A percentile compares a stretch with the other conserved stretches of the same genome.
Evolutionary conservation across 208 protist genomes (phyloP).

Genomic region (Angomonas deanei): DNA sequence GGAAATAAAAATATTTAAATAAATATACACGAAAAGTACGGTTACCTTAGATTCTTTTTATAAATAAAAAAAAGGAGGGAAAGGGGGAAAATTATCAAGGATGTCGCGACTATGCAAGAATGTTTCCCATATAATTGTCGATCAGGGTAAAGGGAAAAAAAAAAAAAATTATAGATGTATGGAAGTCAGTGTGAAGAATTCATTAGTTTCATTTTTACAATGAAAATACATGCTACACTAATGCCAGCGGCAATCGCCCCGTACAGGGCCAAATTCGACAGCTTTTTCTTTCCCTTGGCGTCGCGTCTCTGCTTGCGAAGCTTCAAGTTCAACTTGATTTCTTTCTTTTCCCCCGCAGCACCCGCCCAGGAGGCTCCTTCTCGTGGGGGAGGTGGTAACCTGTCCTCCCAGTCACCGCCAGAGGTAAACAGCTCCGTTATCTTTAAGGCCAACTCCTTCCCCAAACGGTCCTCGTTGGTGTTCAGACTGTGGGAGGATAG

Average conservation of each 20-base stretch:
- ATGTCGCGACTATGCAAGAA: no score
- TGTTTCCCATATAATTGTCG: no score
- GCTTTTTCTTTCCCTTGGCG: background rate
- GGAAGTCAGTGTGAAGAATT: no score
- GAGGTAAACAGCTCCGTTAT: slow-evolving; percentile 64
- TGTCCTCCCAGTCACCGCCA: slow-evolving; percentile 66
- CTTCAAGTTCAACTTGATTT: slow-evolving; percentile 33
- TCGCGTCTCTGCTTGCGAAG: background rate
- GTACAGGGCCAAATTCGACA: background rate
- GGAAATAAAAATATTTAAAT: background rate
- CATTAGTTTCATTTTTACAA: background rate
- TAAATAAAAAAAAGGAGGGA: slow-evolving; percentile 3
- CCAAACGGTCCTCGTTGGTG: slow-evolving; percentile 19
- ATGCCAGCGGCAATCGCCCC: background rate
- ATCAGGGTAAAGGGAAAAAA: background rate
- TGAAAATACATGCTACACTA: background rate
- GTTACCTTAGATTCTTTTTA: background rate
- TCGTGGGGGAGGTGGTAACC: slow-evolving; percentile 44
- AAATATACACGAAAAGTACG: background rate
- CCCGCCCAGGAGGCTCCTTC: slow-evolving; percentile 81
- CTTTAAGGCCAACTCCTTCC: slow-evolving; percentile 46
- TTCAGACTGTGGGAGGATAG: slow-evolving; percentile 66
- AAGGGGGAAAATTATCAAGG: slow-evolving; percentile 3
- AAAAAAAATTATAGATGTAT: no score
- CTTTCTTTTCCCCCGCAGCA: slow-evolving; percentile 27